These are phyloP conservation scores for Cutaneotrichosporon sp. DNA, from an alignment of 1,284 basidiomycete species.

Conservation along the genomic window DNA sequence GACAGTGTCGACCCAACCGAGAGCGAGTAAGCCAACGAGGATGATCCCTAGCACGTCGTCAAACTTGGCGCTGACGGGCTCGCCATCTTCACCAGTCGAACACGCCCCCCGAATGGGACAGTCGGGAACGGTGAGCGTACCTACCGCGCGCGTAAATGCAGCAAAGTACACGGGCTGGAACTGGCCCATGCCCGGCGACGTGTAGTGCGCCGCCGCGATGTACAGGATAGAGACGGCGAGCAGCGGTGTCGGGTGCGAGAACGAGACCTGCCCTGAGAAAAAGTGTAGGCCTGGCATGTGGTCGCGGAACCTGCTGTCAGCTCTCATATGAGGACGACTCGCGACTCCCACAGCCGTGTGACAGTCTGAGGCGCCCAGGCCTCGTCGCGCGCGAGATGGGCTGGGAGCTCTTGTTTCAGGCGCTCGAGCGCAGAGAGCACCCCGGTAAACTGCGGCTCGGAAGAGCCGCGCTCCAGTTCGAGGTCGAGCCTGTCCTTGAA, in stretches of 20 bases:
- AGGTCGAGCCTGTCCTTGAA: constrained; percentile 11
- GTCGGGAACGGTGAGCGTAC: constrained; percentile 23
- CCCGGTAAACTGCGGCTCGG: constrained; percentile 12
- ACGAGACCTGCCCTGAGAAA: constrained; percentile 30
- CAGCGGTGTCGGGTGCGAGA: constrained; percentile 25
- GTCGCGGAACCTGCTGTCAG: constrained; percentile 26
- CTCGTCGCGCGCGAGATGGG: constrained; percentile 12
- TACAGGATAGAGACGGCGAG: constrained; percentile 29
- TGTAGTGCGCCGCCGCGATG: constrained; percentile 26
- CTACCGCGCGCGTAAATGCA: constrained; percentile 24
- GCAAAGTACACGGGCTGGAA: constrained; percentile 26
- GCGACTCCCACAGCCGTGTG: constrained; percentile 24
- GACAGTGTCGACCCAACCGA: constrained; percentile 31
- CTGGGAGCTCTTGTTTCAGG: constrained; percentile 23
- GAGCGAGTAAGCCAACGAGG: constrained; percentile 24
- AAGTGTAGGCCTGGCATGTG: constrained; percentile 32
- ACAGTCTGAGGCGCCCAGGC: constrained; percentile 20
- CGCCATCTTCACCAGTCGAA: constrained; percentile 6
- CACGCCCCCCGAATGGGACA: constrained; percentile 15
- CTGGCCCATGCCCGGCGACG: constrained; percentile 21
- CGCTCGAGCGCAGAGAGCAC: constrained; percentile 19
- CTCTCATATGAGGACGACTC: background rate
- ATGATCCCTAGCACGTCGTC: constrained; percentile 31
- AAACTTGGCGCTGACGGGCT: constrained; percentile 23
- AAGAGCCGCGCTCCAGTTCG: constrained; percentile 9